A percentile compares a stretch with the other conserved stretches of the same genome.
Evolutionary conservation across 2,329 filamentous ascomycete species (phyloP).

Genomic region (Xylariaceae sp.): DNA sequence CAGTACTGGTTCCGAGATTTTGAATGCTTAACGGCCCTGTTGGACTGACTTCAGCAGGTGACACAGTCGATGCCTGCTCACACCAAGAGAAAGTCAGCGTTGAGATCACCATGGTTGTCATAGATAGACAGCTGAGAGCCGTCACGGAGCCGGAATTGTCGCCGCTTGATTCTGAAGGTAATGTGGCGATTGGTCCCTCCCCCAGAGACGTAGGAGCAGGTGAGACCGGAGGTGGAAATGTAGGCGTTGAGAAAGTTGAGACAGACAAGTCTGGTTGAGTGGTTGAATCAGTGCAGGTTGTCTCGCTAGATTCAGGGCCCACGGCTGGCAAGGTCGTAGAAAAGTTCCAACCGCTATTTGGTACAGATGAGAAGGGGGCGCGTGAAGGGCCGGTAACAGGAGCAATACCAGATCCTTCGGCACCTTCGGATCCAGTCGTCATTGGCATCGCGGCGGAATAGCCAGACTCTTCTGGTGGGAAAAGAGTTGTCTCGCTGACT

Average conservation of each 20-base stretch:
- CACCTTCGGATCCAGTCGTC: conserved; percentile 14
- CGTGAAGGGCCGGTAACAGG: conserved; percentile 13
- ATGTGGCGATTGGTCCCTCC: conserved; percentile 9
- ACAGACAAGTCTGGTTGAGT: conserved; percentile 8
- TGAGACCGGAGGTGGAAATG: conserved; percentile 23
- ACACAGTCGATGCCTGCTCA: conserved; percentile 23
- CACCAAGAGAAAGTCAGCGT: conserved; percentile 30
- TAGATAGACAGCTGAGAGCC: conserved; percentile 22
- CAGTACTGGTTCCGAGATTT: conserved; percentile 11
- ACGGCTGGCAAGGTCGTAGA: conserved; percentile 15
- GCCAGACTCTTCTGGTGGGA: conserved; percentile 18
- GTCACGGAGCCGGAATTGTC: conserved; percentile 8
- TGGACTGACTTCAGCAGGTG: conserved; percentile 7
- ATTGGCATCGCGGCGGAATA: conserved; percentile 1
- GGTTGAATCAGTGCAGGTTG: conserved; percentile 16
- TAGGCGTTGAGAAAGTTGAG: conserved; percentile 19
- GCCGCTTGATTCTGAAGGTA: conserved; percentile 1
- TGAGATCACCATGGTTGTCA: conserved; percentile 27
- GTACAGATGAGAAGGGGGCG: conserved; percentile 24
- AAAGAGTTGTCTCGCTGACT: conserved; percentile 16
- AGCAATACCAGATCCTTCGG: conserved; percentile 10
- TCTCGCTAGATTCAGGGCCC: conserved; percentile 11
- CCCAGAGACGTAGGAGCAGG: conserved; percentile 5
- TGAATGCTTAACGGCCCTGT: conserved; percentile 9
- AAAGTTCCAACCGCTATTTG: conserved; percentile 31